These are phyloP conservation scores for Apiospora phragmitis DNA, from an alignment of 2,329 filamentous ascomycete genomes.

Conservation along the genomic window DNA sequence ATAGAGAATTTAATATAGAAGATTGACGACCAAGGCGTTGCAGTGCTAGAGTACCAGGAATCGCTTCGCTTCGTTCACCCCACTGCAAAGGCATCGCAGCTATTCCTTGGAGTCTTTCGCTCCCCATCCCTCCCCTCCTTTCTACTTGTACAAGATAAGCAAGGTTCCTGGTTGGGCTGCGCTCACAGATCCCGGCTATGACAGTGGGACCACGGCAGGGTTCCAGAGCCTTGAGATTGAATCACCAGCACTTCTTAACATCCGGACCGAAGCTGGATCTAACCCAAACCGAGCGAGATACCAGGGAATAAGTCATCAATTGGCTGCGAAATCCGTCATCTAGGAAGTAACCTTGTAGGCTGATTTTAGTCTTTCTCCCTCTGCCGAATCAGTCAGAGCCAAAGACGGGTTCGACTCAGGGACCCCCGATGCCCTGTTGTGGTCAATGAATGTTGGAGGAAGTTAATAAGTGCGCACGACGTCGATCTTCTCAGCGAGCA, in stretches of 20 bases:
- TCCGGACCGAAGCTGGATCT: constrained; percentile 8
- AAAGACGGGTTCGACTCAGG: not conserved
- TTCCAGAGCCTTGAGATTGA: not conserved
- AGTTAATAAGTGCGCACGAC: constrained; percentile 2
- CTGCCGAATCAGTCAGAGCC: constrained; percentile 1
- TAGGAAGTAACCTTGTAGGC: constrained; percentile 1
- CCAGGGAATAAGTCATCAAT: not conserved
- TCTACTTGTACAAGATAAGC: not conserved
- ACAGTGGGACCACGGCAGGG: not conserved
- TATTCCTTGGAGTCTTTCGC: not conserved
- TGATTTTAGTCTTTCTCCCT: not conserved
- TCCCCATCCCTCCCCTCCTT: not conserved
- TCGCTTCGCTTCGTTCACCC: not conserved
- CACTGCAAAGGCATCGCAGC: constrained; percentile 1
- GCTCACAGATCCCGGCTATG: not conserved
- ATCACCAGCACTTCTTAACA: constrained; percentile 5
- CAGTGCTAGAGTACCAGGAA: not conserved
- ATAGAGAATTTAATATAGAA: constrained; percentile 27
- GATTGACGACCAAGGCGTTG: not conserved
- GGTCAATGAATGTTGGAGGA: not conserved
- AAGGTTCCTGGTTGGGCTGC: not conserved
- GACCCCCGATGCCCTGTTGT: not conserved
- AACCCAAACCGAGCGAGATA: constrained; percentile 2
- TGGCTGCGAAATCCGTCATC: not conserved
- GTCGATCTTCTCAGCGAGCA: not conserved